A percentile compares a stretch with the other conserved stretches of the same genome.
These are phyloP conservation scores for Herpetospermum pedunculosum DNA, from an alignment of 306 rosid species.

Conservation along the genomic window DNA sequence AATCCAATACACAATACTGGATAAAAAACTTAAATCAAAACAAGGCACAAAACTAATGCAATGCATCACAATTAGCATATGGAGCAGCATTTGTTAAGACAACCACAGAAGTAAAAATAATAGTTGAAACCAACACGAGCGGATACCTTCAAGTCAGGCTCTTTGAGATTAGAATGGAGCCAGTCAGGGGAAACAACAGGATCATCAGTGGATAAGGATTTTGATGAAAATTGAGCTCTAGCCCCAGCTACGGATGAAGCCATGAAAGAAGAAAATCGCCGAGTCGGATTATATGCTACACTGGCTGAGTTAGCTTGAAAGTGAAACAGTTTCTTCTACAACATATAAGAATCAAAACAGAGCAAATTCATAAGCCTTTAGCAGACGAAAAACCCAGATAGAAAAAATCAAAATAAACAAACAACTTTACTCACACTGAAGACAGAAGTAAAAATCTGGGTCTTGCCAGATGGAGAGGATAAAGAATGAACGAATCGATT, in stretches of 20 bases:
- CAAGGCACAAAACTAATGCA: not conserved
- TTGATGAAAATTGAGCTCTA: slow-evolving; percentile 47
- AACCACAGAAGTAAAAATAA: not conserved
- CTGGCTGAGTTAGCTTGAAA: slow-evolving; percentile 21
- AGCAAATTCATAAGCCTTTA: not conserved
- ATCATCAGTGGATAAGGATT: slow-evolving; percentile 40
- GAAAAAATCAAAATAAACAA: slow-evolving; percentile 1
- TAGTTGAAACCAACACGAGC: not conserved
- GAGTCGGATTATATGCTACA: slow-evolving; percentile 20
- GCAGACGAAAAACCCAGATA: not conserved
- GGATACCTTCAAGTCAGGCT: slow-evolving; percentile 68
- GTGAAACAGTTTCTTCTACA: slow-evolving; percentile 42
- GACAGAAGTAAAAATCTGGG: slow-evolving; percentile 38
- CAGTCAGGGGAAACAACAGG: slow-evolving; percentile 91
- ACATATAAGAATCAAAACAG: not conserved
- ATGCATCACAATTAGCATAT: not conserved
- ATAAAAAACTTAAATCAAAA: not conserved
- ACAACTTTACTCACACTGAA: slow-evolving; percentile 32
- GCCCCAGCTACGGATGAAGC: slow-evolving; percentile 48
- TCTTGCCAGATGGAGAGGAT: slow-evolving; percentile 20
- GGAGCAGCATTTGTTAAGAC: not conserved
- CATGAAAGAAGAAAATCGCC: slow-evolving; percentile 35
- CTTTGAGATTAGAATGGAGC: slow-evolving; percentile 76
- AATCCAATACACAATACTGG: not conserved
- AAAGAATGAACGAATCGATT: slow-evolving; percentile 43